Conservation (phyloP, 2,329 filamentous ascomycete genomes). For the Aurifilum marmelostoma region DNA sequence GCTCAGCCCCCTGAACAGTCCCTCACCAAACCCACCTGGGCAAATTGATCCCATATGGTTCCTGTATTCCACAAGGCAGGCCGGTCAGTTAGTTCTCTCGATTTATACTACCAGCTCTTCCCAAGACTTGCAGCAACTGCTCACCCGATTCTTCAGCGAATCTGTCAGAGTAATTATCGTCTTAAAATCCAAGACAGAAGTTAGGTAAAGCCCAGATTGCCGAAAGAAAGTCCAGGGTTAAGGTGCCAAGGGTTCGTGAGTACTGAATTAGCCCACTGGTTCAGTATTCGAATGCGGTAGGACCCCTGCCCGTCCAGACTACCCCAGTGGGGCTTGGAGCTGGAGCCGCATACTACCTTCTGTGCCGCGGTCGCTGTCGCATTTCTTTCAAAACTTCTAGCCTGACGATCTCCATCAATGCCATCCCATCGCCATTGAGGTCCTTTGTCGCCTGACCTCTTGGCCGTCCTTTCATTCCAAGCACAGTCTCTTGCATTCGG, state of each 20-base stretch:
- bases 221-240: background rate
- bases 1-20: conserved; percentile 14
- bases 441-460: conserved; percentile 13
- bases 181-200: background rate
- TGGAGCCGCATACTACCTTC: background rate
- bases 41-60: conserved; percentile 7
- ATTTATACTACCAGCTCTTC: background rate
- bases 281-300: background rate
- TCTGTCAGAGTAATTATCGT: no score
- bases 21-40: conserved; percentile 3
- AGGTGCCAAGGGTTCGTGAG: background rate
- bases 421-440: conserved; percentile 16
- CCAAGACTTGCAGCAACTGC: background rate
- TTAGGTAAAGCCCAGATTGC: background rate
- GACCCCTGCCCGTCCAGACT: conserved; percentile 4
- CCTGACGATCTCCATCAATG: conserved; percentile 3
- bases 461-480: background rate
- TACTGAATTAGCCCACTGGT: no score
- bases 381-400: conserved; percentile 21
- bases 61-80: conserved; percentile 1
- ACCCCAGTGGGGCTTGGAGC: background rate
- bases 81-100: background rate
- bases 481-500: background rate
- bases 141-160: background rate
- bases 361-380: conserved; percentile 16